phyloP scores from a whole-genome alignment of 2,329 filamentous ascomycete species.

The Fusarium austroafricanum region DNA sequence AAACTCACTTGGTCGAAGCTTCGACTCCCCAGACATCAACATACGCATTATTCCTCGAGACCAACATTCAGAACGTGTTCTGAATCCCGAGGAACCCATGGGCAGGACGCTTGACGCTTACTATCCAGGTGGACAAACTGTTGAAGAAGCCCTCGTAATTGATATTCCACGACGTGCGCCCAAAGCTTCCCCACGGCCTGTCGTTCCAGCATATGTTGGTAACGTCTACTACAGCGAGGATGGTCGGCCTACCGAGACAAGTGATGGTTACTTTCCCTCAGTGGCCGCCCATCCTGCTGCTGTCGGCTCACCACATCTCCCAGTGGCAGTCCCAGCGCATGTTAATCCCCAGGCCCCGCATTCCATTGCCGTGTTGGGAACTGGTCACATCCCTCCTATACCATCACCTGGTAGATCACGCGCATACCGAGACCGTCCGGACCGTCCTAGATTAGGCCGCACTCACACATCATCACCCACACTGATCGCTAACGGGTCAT shows the following conservation, averaged over 20 bases:
- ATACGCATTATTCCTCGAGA: conserved; percentile 82
- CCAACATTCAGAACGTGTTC: conserved; percentile 70
- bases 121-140: conserved; percentile 86
- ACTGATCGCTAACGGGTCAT: conserved; percentile 63
- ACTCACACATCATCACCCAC: conserved; percentile 87
- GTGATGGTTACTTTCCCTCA: conserved; percentile 86
- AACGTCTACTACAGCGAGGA: conserved; percentile 72
- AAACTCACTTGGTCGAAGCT: conserved; percentile 89
- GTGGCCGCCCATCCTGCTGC: conserved; percentile 58
- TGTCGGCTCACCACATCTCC: conserved; percentile 56
- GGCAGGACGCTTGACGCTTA: conserved; percentile 80
- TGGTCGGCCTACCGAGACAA: conserved; percentile 72
- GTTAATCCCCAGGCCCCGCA: conserved; percentile 57
- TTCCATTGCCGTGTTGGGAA: conserved; percentile 83
- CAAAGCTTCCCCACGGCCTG: conserved; percentile 72
- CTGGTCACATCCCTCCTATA: conserved; percentile 81
- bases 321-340: conserved; percentile 51
- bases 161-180: conserved; percentile 86
- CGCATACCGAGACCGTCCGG: conserved; percentile 66
- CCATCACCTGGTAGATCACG: conserved; percentile 80
- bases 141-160: conserved; percentile 91
- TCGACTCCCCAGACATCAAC: conserved; percentile 89
- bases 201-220: conserved; percentile 49
- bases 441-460: conserved; percentile 71
- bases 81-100: conserved; percentile 90